These are phyloP conservation scores for Meripilus lineatus DNA, from an alignment of 1,284 basidiomycete genomes.

Conservation along the genomic window DNA sequence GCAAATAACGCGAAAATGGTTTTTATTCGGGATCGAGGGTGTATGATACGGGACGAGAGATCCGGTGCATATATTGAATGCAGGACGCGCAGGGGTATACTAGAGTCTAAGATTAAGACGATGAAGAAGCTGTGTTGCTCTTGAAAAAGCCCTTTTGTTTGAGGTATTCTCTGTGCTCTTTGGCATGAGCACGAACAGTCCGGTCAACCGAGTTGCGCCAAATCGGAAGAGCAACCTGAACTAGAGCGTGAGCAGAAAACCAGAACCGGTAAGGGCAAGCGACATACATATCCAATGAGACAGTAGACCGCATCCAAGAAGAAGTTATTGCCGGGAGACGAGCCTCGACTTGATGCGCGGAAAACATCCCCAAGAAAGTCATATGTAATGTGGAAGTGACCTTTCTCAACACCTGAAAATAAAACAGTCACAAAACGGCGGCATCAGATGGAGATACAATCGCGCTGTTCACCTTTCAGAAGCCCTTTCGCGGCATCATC, in stretches of 20 bases:
- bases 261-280: background rate
- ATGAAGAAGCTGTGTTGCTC: no score
- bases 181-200: constrained; percentile 37
- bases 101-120: no score
- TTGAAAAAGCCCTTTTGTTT: constrained; percentile 17
- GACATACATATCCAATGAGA: constrained; percentile 41
- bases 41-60: no score
- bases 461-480: constrained; percentile 48
- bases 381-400: constrained; percentile 73
- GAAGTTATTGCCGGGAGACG: constrained; percentile 59
- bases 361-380: constrained; percentile 70
- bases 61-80: no score
- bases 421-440: background rate
- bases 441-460: constrained; percentile 4
- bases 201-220: constrained; percentile 51
- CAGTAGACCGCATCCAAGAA: constrained; percentile 49
- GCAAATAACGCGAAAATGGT: no score
- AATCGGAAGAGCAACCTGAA: constrained; percentile 44
- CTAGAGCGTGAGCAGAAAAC: background rate
- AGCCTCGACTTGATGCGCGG: constrained; percentile 63
- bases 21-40: no score
- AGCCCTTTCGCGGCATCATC: constrained; percentile 63
- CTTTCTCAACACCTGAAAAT: constrained; percentile 59
- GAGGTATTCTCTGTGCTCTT: constrained; percentile 45
- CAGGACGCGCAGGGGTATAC: no score